A percentile compares a stretch with the other conserved stretches of the same genome.
Conservation (phyloP, 139 green algal genomes). For the Chlorella sp. region DNA sequence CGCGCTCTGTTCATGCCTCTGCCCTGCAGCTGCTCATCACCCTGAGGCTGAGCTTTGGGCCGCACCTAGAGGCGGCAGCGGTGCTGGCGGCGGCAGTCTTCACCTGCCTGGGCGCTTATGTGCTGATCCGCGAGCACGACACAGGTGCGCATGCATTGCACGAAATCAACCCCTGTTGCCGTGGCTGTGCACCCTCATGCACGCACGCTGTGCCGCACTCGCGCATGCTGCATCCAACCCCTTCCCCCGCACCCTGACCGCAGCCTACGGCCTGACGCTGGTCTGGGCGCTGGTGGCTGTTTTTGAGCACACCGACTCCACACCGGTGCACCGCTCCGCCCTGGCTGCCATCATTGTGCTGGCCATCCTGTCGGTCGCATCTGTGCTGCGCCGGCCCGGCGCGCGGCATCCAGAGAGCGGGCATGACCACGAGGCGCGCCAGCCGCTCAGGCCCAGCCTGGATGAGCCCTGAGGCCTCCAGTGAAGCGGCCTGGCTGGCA, state of each 20-base stretch:
- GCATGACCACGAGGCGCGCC: background rate
- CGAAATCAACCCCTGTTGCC: background rate
- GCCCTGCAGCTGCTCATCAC: constrained; percentile 54
- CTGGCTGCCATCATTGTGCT: constrained; percentile 22
- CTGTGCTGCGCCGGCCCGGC: constrained; percentile 27
- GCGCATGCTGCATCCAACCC: background rate
- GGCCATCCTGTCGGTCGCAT: constrained; percentile 7
- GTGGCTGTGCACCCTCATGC: background rate
- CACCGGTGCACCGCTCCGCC: background rate
- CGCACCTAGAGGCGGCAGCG: constrained; percentile 35
- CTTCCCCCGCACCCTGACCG: constrained; percentile 41
- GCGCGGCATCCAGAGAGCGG: background rate
- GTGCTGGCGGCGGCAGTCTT: constrained; percentile 44
- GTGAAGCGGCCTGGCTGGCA: background rate
- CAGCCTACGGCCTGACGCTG: constrained; percentile 65
- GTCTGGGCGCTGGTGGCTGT: constrained; percentile 60
- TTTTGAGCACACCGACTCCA: constrained; percentile 31
- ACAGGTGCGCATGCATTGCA: background rate
- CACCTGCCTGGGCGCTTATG: constrained; percentile 27
- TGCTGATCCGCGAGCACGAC: constrained; percentile 15
- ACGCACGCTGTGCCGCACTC: background rate
- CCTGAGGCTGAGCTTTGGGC: constrained; percentile 33
- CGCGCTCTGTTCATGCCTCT: no score
- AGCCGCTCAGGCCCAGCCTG: background rate
- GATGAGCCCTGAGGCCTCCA: constrained; percentile 1